These are phyloP conservation scores for Scytalidium lignicola DNA, from an alignment of 2,329 filamentous ascomycete genomes.

Conservation along the genomic window DNA sequence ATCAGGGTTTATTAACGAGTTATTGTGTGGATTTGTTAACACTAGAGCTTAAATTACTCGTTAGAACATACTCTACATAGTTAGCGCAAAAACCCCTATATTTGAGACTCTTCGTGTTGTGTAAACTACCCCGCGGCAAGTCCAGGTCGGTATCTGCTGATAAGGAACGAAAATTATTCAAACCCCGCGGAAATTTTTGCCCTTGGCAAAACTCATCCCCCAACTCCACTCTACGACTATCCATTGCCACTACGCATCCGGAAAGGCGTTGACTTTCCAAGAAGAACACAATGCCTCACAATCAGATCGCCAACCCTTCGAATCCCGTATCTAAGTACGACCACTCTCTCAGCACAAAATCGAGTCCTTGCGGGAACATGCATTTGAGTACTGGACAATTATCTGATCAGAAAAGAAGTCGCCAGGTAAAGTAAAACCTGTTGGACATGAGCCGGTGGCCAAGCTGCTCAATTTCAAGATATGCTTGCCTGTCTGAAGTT, in stretches of 20 bases:
- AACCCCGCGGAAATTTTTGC: not conserved
- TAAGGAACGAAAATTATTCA: not conserved
- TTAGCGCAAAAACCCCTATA: too few relatives aligned
- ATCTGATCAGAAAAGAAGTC: not conserved
- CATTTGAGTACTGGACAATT: not conserved
- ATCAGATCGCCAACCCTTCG: not conserved
- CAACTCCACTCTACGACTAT: too few relatives aligned
- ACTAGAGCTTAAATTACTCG: too few relatives aligned
- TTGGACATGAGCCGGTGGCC: constrained; percentile 23
- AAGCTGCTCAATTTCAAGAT: constrained; percentile 1
- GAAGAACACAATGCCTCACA: not conserved
- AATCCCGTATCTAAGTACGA: not conserved
- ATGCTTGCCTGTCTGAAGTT: not conserved
- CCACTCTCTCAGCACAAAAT: not conserved
- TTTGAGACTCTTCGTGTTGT: too few relatives aligned
- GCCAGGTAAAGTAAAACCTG: constrained; percentile 18
- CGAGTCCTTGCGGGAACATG: not conserved
- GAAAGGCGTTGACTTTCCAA: not conserved
- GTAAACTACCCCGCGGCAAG: not conserved
- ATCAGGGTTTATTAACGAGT: too few relatives aligned
- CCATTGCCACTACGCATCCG: not conserved
- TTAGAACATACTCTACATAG: too few relatives aligned
- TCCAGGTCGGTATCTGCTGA: not conserved
- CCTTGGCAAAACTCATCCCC: too few relatives aligned
- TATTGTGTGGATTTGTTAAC: too few relatives aligned